phyloP scores from a whole-genome alignment of 225 moss, liverwort and hornwort genomes.

The Thuidium tamariscinum region DNA sequence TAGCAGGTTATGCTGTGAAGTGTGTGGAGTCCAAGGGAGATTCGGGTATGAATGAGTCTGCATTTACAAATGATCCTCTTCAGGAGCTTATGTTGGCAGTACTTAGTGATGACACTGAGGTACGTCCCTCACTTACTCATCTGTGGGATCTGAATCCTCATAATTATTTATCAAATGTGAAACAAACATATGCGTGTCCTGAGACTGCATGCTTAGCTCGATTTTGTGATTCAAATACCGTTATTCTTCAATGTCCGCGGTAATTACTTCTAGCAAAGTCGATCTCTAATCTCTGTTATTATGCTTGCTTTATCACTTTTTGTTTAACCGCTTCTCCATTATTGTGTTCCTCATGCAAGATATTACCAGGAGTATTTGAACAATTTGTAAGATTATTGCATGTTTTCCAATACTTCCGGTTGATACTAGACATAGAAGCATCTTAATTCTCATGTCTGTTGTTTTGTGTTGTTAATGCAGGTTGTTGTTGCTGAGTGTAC shows the following conservation, averaged over 20 bases:
- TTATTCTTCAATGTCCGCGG: not conserved
- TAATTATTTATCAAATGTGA: not conserved
- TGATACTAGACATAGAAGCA: not conserved
- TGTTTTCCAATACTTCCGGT: not conserved
- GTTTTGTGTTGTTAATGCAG: conserved; percentile 20
- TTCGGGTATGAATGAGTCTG: conserved; percentile 13
- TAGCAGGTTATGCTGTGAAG: conserved; percentile 58
- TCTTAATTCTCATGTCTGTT: not conserved
- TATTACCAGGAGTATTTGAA: not conserved
- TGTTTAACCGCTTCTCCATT: not conserved
- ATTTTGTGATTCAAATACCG: not conserved
- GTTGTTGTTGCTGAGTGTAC: conserved; percentile 87
- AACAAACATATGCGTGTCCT: not conserved
- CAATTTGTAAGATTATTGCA: not conserved
- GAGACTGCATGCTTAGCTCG: not conserved
- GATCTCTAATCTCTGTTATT: not conserved
- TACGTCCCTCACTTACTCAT: conserved; percentile 2
- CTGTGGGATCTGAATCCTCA: not conserved
- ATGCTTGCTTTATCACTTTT: not conserved
- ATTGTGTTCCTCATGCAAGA: not conserved
- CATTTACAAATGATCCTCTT: conserved; percentile 33
- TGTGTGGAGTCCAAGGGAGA: conserved; percentile 64
- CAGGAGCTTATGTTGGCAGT: conserved; percentile 75
- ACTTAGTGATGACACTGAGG: conserved; percentile 91
- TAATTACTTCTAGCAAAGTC: not conserved